Evolutionary conservation across 768 basidiomycete species (phyloP), one percentile per base, ranked within the genome.

Genomic region (Calocybe indica): DNA sequence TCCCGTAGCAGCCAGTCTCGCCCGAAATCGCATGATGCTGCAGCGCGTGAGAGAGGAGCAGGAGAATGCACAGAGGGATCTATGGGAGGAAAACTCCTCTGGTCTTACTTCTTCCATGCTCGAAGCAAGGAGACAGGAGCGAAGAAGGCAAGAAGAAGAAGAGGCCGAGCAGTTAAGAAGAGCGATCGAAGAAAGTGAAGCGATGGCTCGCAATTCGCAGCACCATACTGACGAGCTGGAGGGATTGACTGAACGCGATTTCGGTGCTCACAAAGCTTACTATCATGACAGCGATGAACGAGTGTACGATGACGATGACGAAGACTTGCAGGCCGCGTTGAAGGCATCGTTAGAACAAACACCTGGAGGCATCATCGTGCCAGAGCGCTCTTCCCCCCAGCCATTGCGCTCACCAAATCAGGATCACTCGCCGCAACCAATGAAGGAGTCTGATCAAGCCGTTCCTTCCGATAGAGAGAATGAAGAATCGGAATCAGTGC

Each of bases 261-360:
- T 22, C 22, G 22, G 48, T 45, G 29, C 32, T 28, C 36, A 49
- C 10, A 41, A 36, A 33, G 10, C 42, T 40, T 44, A 37, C 34
- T 37, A 52, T 37, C 45, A 32, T 40, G 40, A 42, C 50, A 41
- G 50, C 33, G 52, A 55, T 29, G 50, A 73, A 43, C 67, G 80
- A 40, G 78, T 83, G 35, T 83, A 88, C 54, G 92, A 93, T 52
- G 92, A 94, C 53, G 92, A 93, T 43, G 92, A 95, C 56, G 80
- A 78, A 15, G 85, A 88, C 55, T 67, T 95, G 40, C 92, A 94
- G 65, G 92, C 91, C 8, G 92, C 92, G 5, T 70, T 95, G 41
- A 82, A 72, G 59, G 92, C 90, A 2, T 92, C 91, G 34, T 69
- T 94, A 52, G 85, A 86, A 59, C 69, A 69, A 37, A 61, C 81